Base-by-base conservation (phyloP, 495 filamentous ascomycete genomes). In the Platismatia glauca region DNA sequence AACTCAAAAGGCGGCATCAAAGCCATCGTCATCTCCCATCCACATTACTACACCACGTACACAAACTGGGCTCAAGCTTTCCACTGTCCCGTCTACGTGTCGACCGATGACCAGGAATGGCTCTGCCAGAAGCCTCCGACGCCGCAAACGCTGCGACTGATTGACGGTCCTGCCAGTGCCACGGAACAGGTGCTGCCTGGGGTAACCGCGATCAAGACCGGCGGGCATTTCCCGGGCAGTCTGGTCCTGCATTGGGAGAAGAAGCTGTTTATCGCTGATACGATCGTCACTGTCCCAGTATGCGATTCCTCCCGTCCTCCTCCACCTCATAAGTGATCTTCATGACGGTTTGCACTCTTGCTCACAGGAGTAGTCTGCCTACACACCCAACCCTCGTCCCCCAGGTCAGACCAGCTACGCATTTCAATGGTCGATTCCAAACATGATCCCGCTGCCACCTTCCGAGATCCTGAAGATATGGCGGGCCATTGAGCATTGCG, bases 361-460 rank as follows among this genome's bases (percentile, higher is more conserved):
- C 69, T 73, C 71, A 16, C 69, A 58, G 0, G 57, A 71, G 20
- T 71, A 65, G 72, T 78, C 39, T 64, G 76, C 64, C n/a, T 52
- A 67, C 44, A 65, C 67, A 1, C 67, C 67, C 0, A 56, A 62
- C 16, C 67, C 65, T 18, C 76, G 86, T 29, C 81, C 78, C 6
- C 62, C 72, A 8, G 84, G 81, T 1, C 81, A 84, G 60, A 85
- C 80, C 11, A 82, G 77, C 44, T 93, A 81, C 71, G 70, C 82
- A 6, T 91, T 93, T 73, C 85, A 88, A 84, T 91, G 85, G 84
- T 86, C 83, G 24, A 86, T 87, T 67, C 89, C 89, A 5, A 91
- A 93, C 70, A 85, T 87, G 82, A 90, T 91, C 24, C 89, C 89
- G 0, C 78, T 91, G 7, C 64, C 68, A 12, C 70, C 75, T 3